These are phyloP conservation scores for Albugo candida DNA, from an alignment of 352 stramenopile genomes.

Conservation along the genomic window DNA sequence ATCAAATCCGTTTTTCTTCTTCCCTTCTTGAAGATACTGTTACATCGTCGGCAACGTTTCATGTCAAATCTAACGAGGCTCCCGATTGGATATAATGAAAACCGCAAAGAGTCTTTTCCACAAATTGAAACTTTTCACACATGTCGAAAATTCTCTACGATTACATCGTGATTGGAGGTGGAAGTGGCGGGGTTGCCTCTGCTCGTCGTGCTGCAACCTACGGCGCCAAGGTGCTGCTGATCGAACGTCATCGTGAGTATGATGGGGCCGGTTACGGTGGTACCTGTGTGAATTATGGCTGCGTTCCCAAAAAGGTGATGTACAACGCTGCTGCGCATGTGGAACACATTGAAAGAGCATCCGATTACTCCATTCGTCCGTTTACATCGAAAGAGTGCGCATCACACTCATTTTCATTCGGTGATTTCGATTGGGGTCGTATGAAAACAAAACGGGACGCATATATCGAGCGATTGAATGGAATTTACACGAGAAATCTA, in stretches of 20 bases:
- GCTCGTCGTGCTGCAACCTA: constrained; percentile 83
- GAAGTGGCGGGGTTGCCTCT: constrained; percentile 82
- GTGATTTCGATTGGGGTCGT: constrained; percentile 78
- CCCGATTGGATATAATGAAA: too few species aligned
- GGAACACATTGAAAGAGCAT: constrained; percentile 42
- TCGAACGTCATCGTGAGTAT: constrained; percentile 66
- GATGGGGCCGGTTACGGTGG: constrained; percentile 72
- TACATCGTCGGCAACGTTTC: too few species aligned
- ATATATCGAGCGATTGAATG: constrained; percentile 91
- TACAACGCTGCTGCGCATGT: constrained; percentile 79
- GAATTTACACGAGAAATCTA: constrained; percentile 90
- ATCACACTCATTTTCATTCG: constrained; percentile 18
- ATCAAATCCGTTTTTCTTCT: too few species aligned
- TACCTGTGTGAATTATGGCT: constrained; percentile 97
- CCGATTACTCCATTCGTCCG: constrained; percentile 52
- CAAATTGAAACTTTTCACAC: too few species aligned
- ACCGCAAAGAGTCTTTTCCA: too few species aligned
- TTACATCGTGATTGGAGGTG: constrained; percentile 83
- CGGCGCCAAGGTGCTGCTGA: constrained; percentile 88
- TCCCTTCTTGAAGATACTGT: too few species aligned
- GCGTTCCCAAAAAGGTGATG: constrained; percentile 98
- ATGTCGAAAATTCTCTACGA: constrained; percentile 30
- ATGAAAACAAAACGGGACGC: constrained; percentile 87
- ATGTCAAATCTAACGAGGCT: too few species aligned
- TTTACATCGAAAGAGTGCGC: constrained; percentile 5